A percentile compares a stretch with the other conserved stretches of the same genome.
phyloP scores from a whole-genome alignment of 306 rosid genomes.

The Casuarina equisetifolia region DNA sequence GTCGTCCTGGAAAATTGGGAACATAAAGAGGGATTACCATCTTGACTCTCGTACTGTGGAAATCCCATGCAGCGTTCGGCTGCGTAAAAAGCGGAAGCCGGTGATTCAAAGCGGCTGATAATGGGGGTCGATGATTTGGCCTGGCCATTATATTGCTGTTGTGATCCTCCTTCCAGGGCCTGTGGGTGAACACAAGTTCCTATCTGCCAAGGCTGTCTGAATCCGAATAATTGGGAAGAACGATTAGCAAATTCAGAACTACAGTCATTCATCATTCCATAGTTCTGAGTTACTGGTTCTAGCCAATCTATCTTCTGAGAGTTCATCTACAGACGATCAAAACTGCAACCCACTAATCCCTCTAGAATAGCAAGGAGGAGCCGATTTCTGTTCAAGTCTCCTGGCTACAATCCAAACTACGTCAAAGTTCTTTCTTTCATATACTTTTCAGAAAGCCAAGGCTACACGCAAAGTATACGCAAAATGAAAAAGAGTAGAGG shows the following conservation, averaged over 20 bases:
- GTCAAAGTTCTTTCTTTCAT: slow-evolving; percentile 9
- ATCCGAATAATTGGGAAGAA: slow-evolving; percentile 41
- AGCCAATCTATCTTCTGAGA: slow-evolving; percentile 44
- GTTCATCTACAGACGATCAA: slow-evolving; percentile 49
- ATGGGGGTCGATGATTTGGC: slow-evolving; percentile 42
- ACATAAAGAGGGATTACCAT: slow-evolving; percentile 27
- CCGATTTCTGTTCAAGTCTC: slow-evolving; percentile 18
- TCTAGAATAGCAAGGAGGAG: slow-evolving; percentile 5
- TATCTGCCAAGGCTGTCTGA: slow-evolving; percentile 46
- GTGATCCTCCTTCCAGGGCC: slow-evolving; percentile 35
- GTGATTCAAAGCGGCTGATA: slow-evolving; percentile 63
- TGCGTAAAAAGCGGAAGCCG: slow-evolving; percentile 65
- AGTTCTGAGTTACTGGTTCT: slow-evolving; percentile 40
- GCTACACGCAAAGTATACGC: background rate
- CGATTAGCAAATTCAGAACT: slow-evolving; percentile 32
- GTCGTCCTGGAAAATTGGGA: slow-evolving; percentile 32
- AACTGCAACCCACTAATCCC: background rate
- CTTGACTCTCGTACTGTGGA: slow-evolving; percentile 49
- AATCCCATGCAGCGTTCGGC: slow-evolving; percentile 75
- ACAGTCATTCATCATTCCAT: slow-evolving; percentile 38
- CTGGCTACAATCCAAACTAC: slow-evolving; percentile 18
- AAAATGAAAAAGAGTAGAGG: slow-evolving; percentile 14
- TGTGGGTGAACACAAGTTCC: slow-evolving; percentile 44
- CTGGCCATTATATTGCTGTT: slow-evolving; percentile 34
- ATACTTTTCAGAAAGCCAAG: slow-evolving; percentile 3